Conservation (phyloP, 2,329 filamentous ascomycete genomes). For the Aspergillus tamarii region DNA sequence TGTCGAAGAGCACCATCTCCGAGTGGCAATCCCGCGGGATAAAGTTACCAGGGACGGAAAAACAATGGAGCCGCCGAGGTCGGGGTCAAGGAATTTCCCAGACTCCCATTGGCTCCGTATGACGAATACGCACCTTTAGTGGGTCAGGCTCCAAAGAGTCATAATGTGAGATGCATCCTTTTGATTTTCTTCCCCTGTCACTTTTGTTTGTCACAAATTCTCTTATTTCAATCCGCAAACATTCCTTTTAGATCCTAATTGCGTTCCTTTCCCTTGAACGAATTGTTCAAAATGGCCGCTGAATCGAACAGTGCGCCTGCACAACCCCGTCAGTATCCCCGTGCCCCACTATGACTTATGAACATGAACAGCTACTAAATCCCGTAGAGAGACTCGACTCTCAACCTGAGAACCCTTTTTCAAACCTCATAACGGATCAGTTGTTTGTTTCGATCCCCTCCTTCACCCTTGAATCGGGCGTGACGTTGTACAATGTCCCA, state of each 20-base stretch:
- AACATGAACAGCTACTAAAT: constrained; percentile 53
- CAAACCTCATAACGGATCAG: constrained; percentile 83
- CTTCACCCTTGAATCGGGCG: constrained; percentile 92
- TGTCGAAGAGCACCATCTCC: neutral
- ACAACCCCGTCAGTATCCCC: constrained; percentile 43
- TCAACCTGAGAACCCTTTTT: constrained; percentile 91
- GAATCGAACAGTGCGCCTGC: constrained; percentile 25
- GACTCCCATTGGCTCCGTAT: neutral
- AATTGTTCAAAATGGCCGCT: constrained; percentile 27
- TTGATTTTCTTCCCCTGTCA: neutral
- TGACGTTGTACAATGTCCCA: constrained; percentile 73
- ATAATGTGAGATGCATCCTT: neutral
- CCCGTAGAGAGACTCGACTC: constrained; percentile 57
- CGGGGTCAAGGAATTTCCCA: neutral
- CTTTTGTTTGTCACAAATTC: neutral
- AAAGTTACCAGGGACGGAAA: neutral
- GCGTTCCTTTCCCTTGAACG: neutral
- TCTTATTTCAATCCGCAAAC: no score
- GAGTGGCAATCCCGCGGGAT: neutral
- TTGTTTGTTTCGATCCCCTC: constrained; percentile 82
- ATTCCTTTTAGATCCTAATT: neutral
- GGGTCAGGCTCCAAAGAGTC: neutral
- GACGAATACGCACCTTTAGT: neutral
- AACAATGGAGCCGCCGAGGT: neutral
- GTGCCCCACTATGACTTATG: constrained; percentile 5